These are phyloP conservation scores for Primulina huaijiensis DNA, from an alignment of 257 asterid species.

Conservation along the genomic window DNA sequence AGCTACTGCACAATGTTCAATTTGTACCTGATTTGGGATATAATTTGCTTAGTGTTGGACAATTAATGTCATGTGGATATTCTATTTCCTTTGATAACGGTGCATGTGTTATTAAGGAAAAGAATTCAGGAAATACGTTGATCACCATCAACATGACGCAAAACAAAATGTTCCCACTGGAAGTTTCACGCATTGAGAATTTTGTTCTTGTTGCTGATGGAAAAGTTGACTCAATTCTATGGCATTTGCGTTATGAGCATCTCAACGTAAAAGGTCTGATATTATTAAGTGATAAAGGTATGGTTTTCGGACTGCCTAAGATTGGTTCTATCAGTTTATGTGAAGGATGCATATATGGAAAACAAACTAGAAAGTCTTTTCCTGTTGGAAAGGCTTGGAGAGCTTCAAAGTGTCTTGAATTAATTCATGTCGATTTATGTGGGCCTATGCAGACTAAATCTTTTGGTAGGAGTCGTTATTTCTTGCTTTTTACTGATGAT, in stretches of 20 bases:
- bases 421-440: slow-evolving; percentile 13
- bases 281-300: slow-evolving; percentile 15
- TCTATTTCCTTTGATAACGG: slow-evolving; percentile 11
- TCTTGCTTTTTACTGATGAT: slow-evolving; percentile 17
- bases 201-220: not conserved
- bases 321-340: slow-evolving; percentile 6
- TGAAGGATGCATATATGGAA: slow-evolving; percentile 2
- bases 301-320: slow-evolving; percentile 23
- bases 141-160: not conserved
- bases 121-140: not conserved
- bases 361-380: not conserved
- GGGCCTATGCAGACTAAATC: slow-evolving; percentile 2
- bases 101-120: not conserved
- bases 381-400: slow-evolving; percentile 20
- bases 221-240: not conserved
- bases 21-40: slow-evolving; percentile 19
- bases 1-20: not conserved
- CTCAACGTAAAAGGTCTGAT: slow-evolving; percentile 13
- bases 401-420: slow-evolving; percentile 14
- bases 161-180: slow-evolving; percentile 21
- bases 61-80: slow-evolving; percentile 20
- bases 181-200: not conserved
- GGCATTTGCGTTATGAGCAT: slow-evolving; percentile 3
- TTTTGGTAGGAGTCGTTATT: slow-evolving; percentile 15
- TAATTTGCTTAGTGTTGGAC: slow-evolving; percentile 22